Base-by-base conservation (phyloP, 192 early-diverging fungal genomes). In the Allomyces macrogynus region DNA sequence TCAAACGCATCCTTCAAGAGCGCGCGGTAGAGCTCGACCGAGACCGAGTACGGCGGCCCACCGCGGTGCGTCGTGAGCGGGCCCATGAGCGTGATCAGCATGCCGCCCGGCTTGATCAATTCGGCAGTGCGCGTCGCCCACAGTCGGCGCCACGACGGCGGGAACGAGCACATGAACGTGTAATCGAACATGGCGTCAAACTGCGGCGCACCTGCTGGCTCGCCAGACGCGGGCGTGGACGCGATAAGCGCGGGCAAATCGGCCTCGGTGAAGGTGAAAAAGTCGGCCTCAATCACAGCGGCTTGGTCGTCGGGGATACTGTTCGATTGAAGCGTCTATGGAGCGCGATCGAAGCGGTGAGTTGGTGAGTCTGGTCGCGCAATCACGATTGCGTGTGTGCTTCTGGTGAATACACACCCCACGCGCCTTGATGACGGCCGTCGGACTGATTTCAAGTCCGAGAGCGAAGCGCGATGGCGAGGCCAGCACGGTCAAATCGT, bases 101-200 rank as follows among this genome's bases (percentile, higher is more conserved):
- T 67, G 23, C 87, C 89, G 61, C 81, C 88, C 24, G 73, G 73
- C 16, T 69, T 43, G 62, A 88, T 74, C 70, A 93, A 70, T 63
- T 84, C 80, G 16, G 76, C 74, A 67, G 85, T 86, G 24, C 81
- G 76, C 10, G 32, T 54, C 61, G 84, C 86, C 89, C 88, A 90
- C 14, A 67, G 69, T 0, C 72, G 43, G 8, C 89, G 67, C 65
- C 86, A 78, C 10, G 72, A 69, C 12, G 86, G 86, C 14, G 74
- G 75, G 18, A 93, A 68, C 10, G 88, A 87, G 67, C 89, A 91
- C 26, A 93, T 76, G 71, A 93, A 93, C 10, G 83, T 82, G 43
- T 24, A 14, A 57, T 61, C 26, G 9, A 63, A 68, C 32, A 63
- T 26, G 26, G 26, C 26, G 4, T 26, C 26, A 26, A 26, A 26